A percentile compares a stretch with the other conserved stretches of the same genome.
Evolutionary conservation across 192 early-diverging fungal genomes (phyloP).

Genomic region (Powellomyces hirtus): DNA sequence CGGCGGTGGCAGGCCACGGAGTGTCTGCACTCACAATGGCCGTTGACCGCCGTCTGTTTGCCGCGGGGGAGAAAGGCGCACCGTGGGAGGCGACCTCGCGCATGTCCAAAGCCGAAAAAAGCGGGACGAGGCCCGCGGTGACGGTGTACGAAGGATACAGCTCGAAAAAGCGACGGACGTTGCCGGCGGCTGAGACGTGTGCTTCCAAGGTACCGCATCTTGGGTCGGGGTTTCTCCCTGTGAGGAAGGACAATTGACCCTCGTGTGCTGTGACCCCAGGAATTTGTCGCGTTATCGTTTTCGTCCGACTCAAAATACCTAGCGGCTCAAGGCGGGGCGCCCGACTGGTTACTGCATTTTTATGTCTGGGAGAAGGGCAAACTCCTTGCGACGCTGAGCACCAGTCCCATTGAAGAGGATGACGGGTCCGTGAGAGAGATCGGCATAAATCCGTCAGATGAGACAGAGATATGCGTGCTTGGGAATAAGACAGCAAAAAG

Average conservation of each 20-base stretch:
- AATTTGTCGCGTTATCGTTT: constrained; percentile 46
- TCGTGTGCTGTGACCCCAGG: constrained; percentile 37
- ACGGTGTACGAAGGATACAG: constrained; percentile 44
- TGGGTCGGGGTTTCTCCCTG: too few relatives aligned
- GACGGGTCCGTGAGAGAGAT: constrained; percentile 25
- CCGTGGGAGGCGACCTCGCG: neutral
- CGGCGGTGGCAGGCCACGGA: constrained; percentile 34
- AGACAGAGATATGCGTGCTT: constrained; percentile 39
- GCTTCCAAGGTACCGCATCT: constrained; percentile 30
- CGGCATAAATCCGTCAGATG: constrained; percentile 45
- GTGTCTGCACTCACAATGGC: constrained; percentile 45
- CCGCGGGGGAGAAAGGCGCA: constrained; percentile 40
- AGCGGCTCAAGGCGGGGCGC: constrained; percentile 40
- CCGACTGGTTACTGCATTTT: constrained; percentile 51
- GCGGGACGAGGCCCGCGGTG: constrained; percentile 31
- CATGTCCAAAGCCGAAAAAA: neutral
- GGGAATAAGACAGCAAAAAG: constrained; percentile 29
- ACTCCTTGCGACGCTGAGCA: constrained; percentile 30
- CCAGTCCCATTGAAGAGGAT: neutral
- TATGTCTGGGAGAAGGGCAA: constrained; percentile 60
- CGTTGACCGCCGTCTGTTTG: constrained; percentile 47
- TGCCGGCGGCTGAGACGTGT: constrained; percentile 18
- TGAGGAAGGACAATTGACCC: too few relatives aligned
- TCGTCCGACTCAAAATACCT: constrained; percentile 52
- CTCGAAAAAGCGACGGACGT: constrained; percentile 37